phyloP scores from a whole-genome alignment of 2,329 filamentous ascomycete genomes.

The Dendrostoma leiphaemia region DNA sequence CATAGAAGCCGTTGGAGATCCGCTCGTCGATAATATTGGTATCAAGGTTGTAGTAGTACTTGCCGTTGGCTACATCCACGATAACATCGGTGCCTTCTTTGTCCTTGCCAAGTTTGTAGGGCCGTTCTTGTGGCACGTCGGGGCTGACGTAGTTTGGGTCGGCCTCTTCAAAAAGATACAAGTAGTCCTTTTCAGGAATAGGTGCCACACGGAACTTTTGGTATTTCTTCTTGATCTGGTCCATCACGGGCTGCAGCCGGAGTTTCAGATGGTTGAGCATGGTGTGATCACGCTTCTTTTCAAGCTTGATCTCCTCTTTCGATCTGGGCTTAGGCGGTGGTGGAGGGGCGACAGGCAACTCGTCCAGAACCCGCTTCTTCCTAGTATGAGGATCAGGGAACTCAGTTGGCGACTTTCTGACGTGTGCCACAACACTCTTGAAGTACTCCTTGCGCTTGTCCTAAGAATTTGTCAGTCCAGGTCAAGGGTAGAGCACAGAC shows the following conservation, averaged over 20 bases:
- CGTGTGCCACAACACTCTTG: conserved; percentile 67
- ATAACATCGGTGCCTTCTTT: conserved; percentile 76
- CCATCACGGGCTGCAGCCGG: conserved; percentile 90
- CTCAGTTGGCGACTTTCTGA: conserved; percentile 75
- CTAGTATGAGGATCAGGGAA: conserved; percentile 86
- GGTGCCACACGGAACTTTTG: conserved; percentile 88
- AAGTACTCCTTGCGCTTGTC: conserved; percentile 78
- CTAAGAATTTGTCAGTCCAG: conserved; percentile 29
- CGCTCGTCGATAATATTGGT: conserved; percentile 91
- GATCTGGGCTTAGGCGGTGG: conserved; percentile 66
- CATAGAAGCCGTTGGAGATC: conserved; percentile 96
- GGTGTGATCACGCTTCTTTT: conserved; percentile 80
- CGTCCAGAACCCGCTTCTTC: conserved; percentile 80
- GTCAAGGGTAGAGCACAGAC: background rate
- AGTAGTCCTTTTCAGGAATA: no score
- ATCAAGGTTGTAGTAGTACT: conserved; percentile 94
- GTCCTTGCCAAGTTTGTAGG: conserved; percentile 78
- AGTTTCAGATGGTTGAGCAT: conserved; percentile 86
- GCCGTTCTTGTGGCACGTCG: conserved; percentile 62
- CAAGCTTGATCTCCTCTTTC: conserved; percentile 76
- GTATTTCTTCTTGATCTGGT: conserved; percentile 89
- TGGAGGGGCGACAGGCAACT: conserved; percentile 71
- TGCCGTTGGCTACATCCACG: conserved; percentile 70
- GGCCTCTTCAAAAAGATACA: conserved; percentile 80
- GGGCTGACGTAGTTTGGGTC: conserved; percentile 69